These are phyloP conservation scores for Starmera pachycereana DNA, from an alignment of 805 yeast genomes.

Conservation along the genomic window DNA sequence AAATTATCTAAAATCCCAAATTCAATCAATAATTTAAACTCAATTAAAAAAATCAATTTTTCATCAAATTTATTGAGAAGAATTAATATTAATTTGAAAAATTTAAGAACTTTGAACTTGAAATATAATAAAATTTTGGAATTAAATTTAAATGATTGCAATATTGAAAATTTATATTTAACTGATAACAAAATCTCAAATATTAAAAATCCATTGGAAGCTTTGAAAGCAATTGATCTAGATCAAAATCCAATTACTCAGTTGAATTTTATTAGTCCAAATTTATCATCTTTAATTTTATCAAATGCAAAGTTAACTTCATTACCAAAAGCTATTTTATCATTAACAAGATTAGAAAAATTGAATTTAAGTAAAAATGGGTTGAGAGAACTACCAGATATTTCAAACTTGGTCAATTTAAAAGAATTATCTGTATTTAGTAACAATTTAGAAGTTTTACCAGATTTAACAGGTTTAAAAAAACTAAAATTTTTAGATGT, in stretches of 20 bases:
- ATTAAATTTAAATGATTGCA: constrained; percentile 32
- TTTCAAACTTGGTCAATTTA: constrained; percentile 49
- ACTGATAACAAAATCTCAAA: constrained; percentile 69
- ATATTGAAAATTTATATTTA: constrained; percentile 60
- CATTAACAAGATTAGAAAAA: constrained; percentile 58
- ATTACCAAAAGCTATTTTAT: constrained; percentile 53
- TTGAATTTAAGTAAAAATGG: constrained; percentile 75
- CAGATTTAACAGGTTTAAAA: constrained; percentile 50
- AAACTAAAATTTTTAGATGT: constrained; percentile 61
- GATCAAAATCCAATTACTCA: constrained; percentile 80
- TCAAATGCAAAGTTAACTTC: constrained; percentile 76
- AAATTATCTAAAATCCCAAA: constrained; percentile 51
- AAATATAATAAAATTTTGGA: constrained; percentile 53
- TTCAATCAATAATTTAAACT: constrained; percentile 45
- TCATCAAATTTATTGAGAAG: constrained; percentile 55
- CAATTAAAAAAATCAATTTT: constrained; percentile 59
- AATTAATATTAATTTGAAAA: constrained; percentile 32
- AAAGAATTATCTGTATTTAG: constrained; percentile 59
- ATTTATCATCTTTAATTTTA: constrained; percentile 62
- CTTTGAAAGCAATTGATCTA: constrained; percentile 57
- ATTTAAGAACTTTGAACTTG: constrained; percentile 64
- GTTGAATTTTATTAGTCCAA: constrained; percentile 42
- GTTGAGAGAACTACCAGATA: constrained; percentile 65
- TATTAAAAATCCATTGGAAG: constrained; percentile 52
- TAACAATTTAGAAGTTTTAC: constrained; percentile 66